Conservation (phyloP, 768 basidiomycete genomes). For the Terana coerulea region DNA sequence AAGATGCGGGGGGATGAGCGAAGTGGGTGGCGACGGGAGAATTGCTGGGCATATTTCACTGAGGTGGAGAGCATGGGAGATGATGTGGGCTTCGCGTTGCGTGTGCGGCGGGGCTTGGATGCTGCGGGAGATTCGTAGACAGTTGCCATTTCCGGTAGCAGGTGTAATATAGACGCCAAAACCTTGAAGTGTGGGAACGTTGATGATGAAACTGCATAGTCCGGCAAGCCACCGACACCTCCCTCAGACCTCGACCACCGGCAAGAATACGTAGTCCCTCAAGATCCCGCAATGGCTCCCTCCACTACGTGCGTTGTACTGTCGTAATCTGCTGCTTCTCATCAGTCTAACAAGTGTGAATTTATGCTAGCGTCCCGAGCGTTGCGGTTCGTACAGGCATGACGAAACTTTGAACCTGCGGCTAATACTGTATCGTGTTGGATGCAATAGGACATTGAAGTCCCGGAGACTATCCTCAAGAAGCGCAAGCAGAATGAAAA, state of each 20-base stretch:
- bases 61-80: slow-evolving; percentile 63
- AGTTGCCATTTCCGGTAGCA: not conserved
- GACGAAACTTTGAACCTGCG: slow-evolving; percentile 1
- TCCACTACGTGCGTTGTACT: slow-evolving; percentile 47
- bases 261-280: slow-evolving; percentile 30
- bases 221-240: slow-evolving; percentile 33
- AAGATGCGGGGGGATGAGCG: slow-evolving; percentile 59
- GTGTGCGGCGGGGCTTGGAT: slow-evolving; percentile 71
- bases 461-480: slow-evolving; percentile 99
- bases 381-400: slow-evolving; percentile 37
- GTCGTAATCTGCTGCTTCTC: slow-evolving; percentile 3
- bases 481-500: slow-evolving; percentile 98
- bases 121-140: not conserved
- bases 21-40: slow-evolving; percentile 29
- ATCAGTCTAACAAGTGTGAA: slow-evolving; percentile 9
- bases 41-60: slow-evolving; percentile 32
- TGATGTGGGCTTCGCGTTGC: slow-evolving; percentile 54
- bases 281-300: slow-evolving; percentile 43
- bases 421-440: slow-evolving; percentile 7
- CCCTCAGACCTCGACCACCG: slow-evolving; percentile 18
- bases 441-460: slow-evolving; percentile 73
- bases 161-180: not conserved
- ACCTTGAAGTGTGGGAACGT: slow-evolving; percentile 18
- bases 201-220: slow-evolving; percentile 22
- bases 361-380: slow-evolving; percentile 37